phyloP scores from a whole-genome alignment of 1,284 basidiomycete genomes.

The Tylopilus orsonianus region DNA sequence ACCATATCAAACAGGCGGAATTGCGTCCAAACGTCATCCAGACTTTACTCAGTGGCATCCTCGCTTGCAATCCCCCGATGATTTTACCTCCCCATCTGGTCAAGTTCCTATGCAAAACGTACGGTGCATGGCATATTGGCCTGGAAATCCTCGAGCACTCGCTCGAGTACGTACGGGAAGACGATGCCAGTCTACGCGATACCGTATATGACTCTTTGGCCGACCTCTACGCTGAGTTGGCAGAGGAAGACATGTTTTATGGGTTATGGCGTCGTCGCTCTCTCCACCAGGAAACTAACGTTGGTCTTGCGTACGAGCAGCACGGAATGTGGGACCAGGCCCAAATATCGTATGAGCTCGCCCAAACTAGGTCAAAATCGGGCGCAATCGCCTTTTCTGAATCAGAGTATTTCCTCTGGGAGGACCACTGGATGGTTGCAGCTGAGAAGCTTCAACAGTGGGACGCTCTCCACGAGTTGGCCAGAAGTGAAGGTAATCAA shows the following conservation, averaged over 20 bases:
- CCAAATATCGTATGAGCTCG: conserved; percentile 85
- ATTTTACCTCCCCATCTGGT: conserved; percentile 92
- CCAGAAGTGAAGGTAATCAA: conserved; percentile 87
- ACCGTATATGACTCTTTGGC: conserved; percentile 89
- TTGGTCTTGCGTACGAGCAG: conserved; percentile 93
- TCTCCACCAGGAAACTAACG: conserved; percentile 89
- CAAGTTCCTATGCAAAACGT: conserved; percentile 96
- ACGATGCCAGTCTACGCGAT: conserved; percentile 82
- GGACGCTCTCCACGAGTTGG: conserved; percentile 94
- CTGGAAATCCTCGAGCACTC: conserved; percentile 88
- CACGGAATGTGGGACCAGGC: conserved; percentile 98
- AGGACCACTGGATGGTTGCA: conserved; percentile 98
- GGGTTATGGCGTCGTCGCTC: conserved; percentile 92
- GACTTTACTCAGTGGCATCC: conserved; percentile 83
- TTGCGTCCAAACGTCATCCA: conserved; percentile 95
- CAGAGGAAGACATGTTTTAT: conserved; percentile 98
- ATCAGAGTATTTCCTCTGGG: conserved; percentile 97
- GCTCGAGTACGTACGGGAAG: conserved; percentile 73
- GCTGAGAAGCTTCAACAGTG: conserved; percentile 98
- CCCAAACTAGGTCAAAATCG: conserved; percentile 84
- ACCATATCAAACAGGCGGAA: conserved; percentile 87
- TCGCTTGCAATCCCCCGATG: conserved; percentile 84
- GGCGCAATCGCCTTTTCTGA: conserved; percentile 91
- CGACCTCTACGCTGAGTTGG: conserved; percentile 93
- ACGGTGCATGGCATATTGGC: conserved; percentile 91